phyloP scores from a whole-genome alignment of 2,329 filamentous ascomycete genomes.

The Colletotrichum chrysophilum region DNA sequence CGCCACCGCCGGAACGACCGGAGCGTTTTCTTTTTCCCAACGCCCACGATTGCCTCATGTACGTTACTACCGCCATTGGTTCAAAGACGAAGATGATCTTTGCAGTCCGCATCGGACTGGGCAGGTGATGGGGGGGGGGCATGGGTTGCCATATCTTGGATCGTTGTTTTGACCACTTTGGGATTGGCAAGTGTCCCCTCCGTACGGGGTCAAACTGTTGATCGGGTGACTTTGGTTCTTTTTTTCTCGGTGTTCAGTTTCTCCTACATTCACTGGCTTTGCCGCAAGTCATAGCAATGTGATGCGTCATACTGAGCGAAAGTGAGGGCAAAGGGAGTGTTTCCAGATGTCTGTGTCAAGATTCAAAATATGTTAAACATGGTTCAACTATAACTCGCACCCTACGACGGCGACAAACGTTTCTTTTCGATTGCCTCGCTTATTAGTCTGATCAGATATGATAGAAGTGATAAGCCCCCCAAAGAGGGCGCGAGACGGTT shows the following conservation, averaged over 20 bases:
- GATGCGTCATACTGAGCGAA: neutral
- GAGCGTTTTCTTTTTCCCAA: neutral
- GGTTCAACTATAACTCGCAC: neutral
- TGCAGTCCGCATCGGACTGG: neutral
- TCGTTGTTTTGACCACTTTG: neutral
- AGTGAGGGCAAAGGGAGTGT: neutral
- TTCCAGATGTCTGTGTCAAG: neutral
- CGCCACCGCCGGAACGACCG: neutral
- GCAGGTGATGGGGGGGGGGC: neutral
- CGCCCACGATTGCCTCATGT: neutral
- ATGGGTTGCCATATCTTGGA: neutral
- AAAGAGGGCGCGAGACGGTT: neutral
- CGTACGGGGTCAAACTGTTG: neutral
- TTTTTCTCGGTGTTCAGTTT: neutral
- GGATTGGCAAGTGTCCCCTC: neutral
- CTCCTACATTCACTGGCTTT: neutral
- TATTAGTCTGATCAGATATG: conserved; percentile 2
- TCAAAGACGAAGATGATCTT: neutral
- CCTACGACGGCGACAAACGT: neutral
- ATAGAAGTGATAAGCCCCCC: neutral
- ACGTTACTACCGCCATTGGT: neutral
- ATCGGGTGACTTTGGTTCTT: neutral
- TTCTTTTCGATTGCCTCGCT: neutral
- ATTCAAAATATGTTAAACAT: neutral
- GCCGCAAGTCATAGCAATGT: conserved; percentile 1